Evolutionary conservation across 257 asterid genomes (phyloP), one percentile per base, ranked within the genome.

Genomic region (Voacanga thouarsii): DNA sequence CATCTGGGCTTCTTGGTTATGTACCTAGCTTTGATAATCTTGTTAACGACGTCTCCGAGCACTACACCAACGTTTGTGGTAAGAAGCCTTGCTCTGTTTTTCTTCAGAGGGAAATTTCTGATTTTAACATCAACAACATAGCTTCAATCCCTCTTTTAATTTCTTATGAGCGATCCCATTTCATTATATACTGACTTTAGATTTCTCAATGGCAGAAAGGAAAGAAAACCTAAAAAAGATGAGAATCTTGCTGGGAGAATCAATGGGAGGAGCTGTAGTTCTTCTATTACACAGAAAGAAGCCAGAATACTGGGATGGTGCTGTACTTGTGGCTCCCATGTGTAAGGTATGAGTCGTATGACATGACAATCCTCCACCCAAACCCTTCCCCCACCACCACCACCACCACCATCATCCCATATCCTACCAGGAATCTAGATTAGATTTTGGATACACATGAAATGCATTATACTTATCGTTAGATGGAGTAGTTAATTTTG

Each of bases 161-260:
- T 8, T 6, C 6, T 44, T 6, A 44, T 5, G 47, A 44, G 5
- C 37, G 5, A 44, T 8, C 8, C 47, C 47, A 44, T 44, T 8
- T 44, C 47, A 0, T 44, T 33, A 33, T 0, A 44, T 8, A 37
- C 19, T 66, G 49, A 11, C 47, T 72, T 11, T 49, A 41, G 45
- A 12, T 59, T 44, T 79, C 57, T 16, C 6, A 74, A 65, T 75
- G 23, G 64, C 89, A 91, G 96, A 88, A 75, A 84, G 33, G 78
- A 61, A 70, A 63, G 94, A 85, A 56, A 89, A 89, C 72, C 78
- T 33, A 69, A 89, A 86, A 12, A 89, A 82, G 83, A 85, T 80
- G 94, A 88, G 89, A 80, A 85, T 91, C 44, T 78, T 91, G 79
- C 60, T 91, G 89, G 94, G 96, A 79, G 96, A 89, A 81, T 91